Evolutionary conservation across 2,329 filamentous ascomycete genomes (phyloP), one percentile per base, ranked within the genome.

Genomic region (Sporothrix brasiliensis): DNA sequence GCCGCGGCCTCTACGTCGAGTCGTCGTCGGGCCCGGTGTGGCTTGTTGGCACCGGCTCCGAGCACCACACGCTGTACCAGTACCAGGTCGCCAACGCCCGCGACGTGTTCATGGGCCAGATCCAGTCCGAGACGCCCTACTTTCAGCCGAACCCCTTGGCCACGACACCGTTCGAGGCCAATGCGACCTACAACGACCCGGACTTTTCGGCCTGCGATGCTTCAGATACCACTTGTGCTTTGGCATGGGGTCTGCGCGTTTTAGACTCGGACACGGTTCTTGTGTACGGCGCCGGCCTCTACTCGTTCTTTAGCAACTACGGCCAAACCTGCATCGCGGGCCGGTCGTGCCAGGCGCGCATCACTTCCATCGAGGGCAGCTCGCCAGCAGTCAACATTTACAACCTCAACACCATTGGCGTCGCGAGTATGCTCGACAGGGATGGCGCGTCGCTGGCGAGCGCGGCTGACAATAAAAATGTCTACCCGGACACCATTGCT

Each of bases 121-220:
- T 89, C 63, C 90, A 92, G 77, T 89, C 89, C 66, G 90, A 92
- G 78, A 89, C 89, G 4, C 86, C 90, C 0, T 92, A 93, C 78
- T 92, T 85, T 79, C 89, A 92, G 79, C 87, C 89, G 16, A 85
- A 83, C 73, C 90, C 90, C 0, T 80, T 80, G 60, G 87, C 89
- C 0, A 82, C 84, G 0, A 80, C 80, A 9, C 90, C 88, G 0
- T 91, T 91, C 79, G 76, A 81, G 0, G 75, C 79, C 24, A 74
- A 75, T 39, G 56, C 78, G 1, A 76, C 79, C 14, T 79, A 84
- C 69, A 77, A 81, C 70, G 86, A 89, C 73, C 86, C 85, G 0
- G 80, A 81, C 78, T 91, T 84, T 82, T 83, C 79, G 54, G 73
- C 19, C 30, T 86, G 85, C 72, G 73, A 61, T 13, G 75, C 75